These are phyloP conservation scores for Arabis hirsuta DNA, from an alignment of 345 rosid genomes.

Conservation along the genomic window DNA sequence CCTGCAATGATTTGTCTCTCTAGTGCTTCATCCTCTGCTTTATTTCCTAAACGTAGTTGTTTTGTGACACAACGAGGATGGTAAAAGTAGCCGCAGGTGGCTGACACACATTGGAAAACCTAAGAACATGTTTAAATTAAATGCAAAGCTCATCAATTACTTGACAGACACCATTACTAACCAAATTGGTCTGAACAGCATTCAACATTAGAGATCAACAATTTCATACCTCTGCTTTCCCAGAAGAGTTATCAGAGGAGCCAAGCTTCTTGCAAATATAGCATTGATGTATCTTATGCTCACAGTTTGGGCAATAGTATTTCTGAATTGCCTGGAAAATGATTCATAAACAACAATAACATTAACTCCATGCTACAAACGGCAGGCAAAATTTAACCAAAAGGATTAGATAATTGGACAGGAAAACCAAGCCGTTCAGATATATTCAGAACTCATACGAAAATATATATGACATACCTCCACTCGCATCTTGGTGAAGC, in stretches of 20 bases:
- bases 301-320: slow-evolving; percentile 76
- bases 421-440: slow-evolving; percentile 6
- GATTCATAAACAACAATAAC: slow-evolving; percentile 35
- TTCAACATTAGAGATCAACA: slow-evolving; percentile 28
- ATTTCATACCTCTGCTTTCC: slow-evolving; percentile 68
- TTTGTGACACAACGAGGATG: slow-evolving; percentile 81
- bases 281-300: slow-evolving; percentile 75
- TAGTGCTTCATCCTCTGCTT: slow-evolving; percentile 61
- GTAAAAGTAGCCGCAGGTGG: slow-evolving; percentile 89
- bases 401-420: slow-evolving; percentile 3
- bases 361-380: slow-evolving; percentile 17
- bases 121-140: slow-evolving; percentile 37
- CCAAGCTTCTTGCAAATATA: slow-evolving; percentile 85
- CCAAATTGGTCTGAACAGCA: slow-evolving; percentile 18
- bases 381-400: not conserved
- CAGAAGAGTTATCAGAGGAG: slow-evolving; percentile 69
- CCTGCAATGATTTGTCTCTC: slow-evolving; percentile 63
- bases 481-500: slow-evolving; percentile 61
- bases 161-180: slow-evolving; percentile 27
- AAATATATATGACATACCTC: slow-evolving; percentile 52
- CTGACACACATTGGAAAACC: slow-evolving; percentile 87
- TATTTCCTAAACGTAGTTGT: slow-evolving; percentile 54
- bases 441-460: slow-evolving; percentile 13
- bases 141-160: slow-evolving; percentile 21
- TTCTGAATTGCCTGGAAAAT: slow-evolving; percentile 59